These are phyloP conservation scores for Basidiobolus meristosporus DNA, from an alignment of 371 early-diverging fungal genomes.

Conservation along the genomic window DNA sequence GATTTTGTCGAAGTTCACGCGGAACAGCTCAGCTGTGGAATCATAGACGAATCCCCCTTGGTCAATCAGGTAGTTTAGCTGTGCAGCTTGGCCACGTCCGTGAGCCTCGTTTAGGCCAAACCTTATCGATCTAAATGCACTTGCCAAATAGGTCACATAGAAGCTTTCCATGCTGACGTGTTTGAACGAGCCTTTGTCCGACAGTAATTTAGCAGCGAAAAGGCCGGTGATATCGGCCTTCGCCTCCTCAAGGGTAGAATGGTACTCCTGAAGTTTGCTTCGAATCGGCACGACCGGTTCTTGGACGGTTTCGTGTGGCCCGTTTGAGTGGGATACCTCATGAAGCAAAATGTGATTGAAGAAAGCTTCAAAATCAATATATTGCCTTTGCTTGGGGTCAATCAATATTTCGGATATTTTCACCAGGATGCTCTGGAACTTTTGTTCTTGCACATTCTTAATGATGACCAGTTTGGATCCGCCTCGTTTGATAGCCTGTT, in stretches of 20 bases:
- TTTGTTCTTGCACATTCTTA: slow-evolving; percentile 59
- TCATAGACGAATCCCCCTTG: slow-evolving; percentile 40
- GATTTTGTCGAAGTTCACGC: slow-evolving; percentile 48
- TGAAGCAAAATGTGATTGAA: slow-evolving; percentile 61
- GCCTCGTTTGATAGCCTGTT: slow-evolving; percentile 46
- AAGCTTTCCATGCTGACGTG: slow-evolving; percentile 36
- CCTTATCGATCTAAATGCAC: slow-evolving; percentile 62
- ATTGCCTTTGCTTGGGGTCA: slow-evolving; percentile 21
- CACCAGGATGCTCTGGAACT: slow-evolving; percentile 31
- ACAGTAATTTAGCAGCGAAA: slow-evolving; percentile 46
- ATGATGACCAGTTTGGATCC: slow-evolving; percentile 64
- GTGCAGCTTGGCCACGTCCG: slow-evolving; percentile 53
- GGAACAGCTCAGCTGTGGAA: slow-evolving; percentile 17
- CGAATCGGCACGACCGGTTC: slow-evolving; percentile 36
- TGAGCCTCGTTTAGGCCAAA: slow-evolving; percentile 67
- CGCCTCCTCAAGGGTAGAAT: slow-evolving; percentile 63
- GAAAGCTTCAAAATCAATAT: slow-evolving; percentile 50
- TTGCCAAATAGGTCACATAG: slow-evolving; percentile 60
- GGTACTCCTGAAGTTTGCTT: slow-evolving; percentile 41
- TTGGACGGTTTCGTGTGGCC: slow-evolving; percentile 40
- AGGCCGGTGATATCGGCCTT: slow-evolving; percentile 67
- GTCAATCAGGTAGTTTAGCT: slow-evolving; percentile 50
- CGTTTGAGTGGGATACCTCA: slow-evolving; percentile 62
- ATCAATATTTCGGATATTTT: slow-evolving; percentile 45
- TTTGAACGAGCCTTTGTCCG: slow-evolving; percentile 34